Conservation (phyloP, 345 rosid species). For the Kernera saxatilis region DNA sequence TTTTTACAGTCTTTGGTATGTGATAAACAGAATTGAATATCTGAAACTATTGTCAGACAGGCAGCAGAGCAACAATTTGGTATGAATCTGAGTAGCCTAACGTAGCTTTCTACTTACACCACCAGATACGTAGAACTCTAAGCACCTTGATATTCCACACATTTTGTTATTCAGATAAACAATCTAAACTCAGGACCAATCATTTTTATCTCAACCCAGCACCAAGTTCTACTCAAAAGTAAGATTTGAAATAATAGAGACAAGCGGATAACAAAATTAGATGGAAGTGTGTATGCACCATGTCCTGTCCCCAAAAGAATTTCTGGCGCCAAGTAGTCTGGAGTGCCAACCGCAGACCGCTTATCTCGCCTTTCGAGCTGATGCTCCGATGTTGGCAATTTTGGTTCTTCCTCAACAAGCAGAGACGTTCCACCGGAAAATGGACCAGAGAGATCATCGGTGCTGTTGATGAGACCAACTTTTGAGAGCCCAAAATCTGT, state of each 20-base stretch:
- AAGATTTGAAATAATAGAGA: neutral
- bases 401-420: conserved; percentile 65
- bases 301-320: conserved; percentile 95
- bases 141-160: neutral
- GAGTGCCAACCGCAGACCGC: conserved; percentile 94
- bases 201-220: neutral
- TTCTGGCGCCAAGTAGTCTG: conserved; percentile 95
- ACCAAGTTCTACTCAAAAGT: neutral
- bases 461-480: conserved; percentile 90
- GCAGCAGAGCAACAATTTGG: neutral
- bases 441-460: conserved; percentile 86
- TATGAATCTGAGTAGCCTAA: neutral
- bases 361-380: conserved; percentile 58
- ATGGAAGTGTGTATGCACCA: conserved; percentile 51
- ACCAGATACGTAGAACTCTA: neutral
- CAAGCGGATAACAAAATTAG: neutral
- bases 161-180: conserved; percentile 2
- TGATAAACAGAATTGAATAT: conserved; percentile 9
- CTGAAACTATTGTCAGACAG: neutral
- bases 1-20: neutral
- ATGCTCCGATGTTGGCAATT: conserved; percentile 45
- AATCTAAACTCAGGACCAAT: neutral
- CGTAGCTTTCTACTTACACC: neutral
- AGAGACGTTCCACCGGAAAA: conserved; percentile 63
- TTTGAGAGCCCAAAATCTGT: conserved; percentile 30